phyloP scores from a whole-genome alignment of 2,329 filamentous ascomycete species.

The Huntiella savannae region DNA sequence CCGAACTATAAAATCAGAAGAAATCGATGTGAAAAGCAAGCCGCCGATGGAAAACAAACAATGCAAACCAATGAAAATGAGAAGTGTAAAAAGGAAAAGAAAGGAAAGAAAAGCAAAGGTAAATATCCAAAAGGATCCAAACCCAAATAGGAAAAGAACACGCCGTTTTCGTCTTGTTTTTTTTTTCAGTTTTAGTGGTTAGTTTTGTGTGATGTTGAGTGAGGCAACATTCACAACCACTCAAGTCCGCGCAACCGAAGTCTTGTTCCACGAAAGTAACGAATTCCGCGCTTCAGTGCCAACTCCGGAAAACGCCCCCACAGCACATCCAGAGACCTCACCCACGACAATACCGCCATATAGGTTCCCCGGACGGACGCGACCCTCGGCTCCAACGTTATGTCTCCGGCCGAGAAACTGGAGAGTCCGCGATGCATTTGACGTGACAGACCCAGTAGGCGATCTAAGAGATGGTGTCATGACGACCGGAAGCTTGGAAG shows the following conservation, averaged over 20 bases:
- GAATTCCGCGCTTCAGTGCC: neutral
- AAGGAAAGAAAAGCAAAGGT: neutral
- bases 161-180: no score
- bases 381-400: neutral
- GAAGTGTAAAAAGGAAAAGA: constrained; percentile 1
- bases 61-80: neutral
- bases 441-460: neutral
- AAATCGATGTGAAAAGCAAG: neutral
- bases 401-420: neutral
- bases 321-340: neutral
- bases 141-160: neutral
- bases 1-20: neutral
- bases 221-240: neutral
- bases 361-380: neutral
- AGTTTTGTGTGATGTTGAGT: no score
- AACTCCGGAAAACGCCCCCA: neutral
- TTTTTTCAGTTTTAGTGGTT: no score
- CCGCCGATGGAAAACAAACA: neutral
- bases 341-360: neutral
- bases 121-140: neutral
- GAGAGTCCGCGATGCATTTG: neutral
- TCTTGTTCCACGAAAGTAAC: neutral
- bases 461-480: neutral
- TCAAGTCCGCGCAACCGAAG: neutral
- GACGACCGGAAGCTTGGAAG: neutral